A percentile compares a stretch with the other conserved stretches of the same genome.
phyloP scores from a whole-genome alignment of 148 eudicot species.

The Dianthus caryophyllus region DNA sequence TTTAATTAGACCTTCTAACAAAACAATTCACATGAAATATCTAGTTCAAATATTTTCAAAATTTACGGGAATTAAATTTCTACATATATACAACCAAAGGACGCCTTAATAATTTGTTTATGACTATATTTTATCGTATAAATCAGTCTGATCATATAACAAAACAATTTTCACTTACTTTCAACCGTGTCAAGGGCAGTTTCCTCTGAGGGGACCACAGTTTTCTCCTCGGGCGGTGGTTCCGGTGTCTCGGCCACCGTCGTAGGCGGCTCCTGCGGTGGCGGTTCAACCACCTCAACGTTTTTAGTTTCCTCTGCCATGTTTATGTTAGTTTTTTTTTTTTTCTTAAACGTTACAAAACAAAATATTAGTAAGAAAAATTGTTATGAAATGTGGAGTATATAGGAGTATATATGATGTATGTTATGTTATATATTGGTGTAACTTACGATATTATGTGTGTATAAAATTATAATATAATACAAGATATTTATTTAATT shows the following conservation, averaged over 20 bases:
- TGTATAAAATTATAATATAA: no score
- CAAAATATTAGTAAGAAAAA: neutral
- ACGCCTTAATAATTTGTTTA: no score
- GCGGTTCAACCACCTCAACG: conserved; percentile 19
- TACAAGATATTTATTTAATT: neutral
- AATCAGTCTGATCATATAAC: no score
- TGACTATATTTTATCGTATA: no score
- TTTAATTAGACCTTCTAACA: no score
- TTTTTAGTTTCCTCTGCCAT: conserved; percentile 28
- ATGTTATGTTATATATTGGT: neutral
- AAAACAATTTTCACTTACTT: conserved; percentile 36
- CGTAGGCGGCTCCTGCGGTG: conserved; percentile 10
- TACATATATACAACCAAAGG: no score
- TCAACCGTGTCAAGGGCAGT: conserved; percentile 38
- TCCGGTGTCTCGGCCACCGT: conserved; percentile 2
- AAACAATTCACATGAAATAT: no score
- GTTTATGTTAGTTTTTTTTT: neutral
- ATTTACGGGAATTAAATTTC: no score
- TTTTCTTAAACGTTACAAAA: conserved; percentile 1
- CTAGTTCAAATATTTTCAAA: no score
- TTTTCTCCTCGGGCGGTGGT: conserved; percentile 34
- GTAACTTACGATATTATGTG: neutral
- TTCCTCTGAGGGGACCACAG: conserved; percentile 39
- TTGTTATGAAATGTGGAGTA: neutral
- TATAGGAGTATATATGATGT: neutral